Percentiles rank a stretch among this genome's conserved stretches.
Evolutionary conservation across 148 eudicot species (phyloP).

Genomic region (Hydrangea macrophylla): DNA sequence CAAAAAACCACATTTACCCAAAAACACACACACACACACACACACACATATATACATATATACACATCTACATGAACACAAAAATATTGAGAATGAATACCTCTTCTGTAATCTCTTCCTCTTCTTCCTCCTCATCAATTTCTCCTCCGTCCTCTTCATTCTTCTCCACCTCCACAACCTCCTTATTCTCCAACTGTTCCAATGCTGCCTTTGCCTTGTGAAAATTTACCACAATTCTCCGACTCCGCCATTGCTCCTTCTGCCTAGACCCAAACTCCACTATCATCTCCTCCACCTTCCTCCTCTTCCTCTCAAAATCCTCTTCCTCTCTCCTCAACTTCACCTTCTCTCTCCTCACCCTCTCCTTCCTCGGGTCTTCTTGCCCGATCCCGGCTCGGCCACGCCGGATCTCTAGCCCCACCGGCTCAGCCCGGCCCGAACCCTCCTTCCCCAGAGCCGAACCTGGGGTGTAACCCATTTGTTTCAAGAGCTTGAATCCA

Average conservation of each 20-base stretch:
- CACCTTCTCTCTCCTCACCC: slow-evolving; percentile 63
- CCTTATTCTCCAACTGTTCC: slow-evolving; percentile 80
- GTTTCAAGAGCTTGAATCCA: slow-evolving; percentile 71
- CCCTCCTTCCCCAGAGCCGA: slow-evolving; percentile 70
- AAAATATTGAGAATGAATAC: slow-evolving; percentile 26
- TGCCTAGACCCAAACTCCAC: slow-evolving; percentile 61
- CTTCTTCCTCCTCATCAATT: slow-evolving; percentile 50
- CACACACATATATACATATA: not conserved
- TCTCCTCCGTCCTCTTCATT: slow-evolving; percentile 35
- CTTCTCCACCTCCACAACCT: slow-evolving; percentile 41
- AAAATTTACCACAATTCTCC: slow-evolving; percentile 44
- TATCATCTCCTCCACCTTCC: slow-evolving; percentile 49
- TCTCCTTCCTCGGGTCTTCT: slow-evolving; percentile 76
- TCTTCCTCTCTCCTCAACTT: slow-evolving; percentile 55
- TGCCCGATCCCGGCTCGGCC: slow-evolving; percentile 73
- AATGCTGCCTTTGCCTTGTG: slow-evolving; percentile 66
- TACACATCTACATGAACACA: not conserved
- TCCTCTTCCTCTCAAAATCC: slow-evolving; percentile 36
- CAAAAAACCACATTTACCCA: not conserved
- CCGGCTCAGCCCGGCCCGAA: slow-evolving; percentile 61
- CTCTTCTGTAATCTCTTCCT: slow-evolving; percentile 82
- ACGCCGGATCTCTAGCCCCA: slow-evolving; percentile 75
- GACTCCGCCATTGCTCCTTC: slow-evolving; percentile 61
- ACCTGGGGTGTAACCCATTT: slow-evolving; percentile 91
- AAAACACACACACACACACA: not conserved